Conservation (phyloP, 495 filamentous ascomycete genomes). For the Chaetomium tenue region DNA sequence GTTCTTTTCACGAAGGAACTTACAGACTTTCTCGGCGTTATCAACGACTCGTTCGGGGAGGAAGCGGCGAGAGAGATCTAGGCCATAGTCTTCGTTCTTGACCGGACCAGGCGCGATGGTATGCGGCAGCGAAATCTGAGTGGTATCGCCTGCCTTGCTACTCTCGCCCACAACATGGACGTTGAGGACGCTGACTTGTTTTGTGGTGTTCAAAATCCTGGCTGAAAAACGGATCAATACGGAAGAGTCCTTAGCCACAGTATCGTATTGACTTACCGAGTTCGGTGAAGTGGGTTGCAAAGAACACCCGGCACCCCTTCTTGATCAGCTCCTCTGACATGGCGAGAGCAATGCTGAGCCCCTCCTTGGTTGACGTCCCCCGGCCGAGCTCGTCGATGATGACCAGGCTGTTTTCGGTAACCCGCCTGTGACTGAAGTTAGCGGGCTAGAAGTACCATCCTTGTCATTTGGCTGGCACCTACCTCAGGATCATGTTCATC, state of each 20-base stretch:
- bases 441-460: background rate
- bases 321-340: constrained; percentile 83
- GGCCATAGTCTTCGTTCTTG: constrained; percentile 71
- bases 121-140: constrained; percentile 79
- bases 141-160: constrained; percentile 40
- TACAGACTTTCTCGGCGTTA: constrained; percentile 63
- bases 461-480: constrained; percentile 37
- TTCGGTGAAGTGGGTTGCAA: constrained; percentile 88
- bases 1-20: constrained; percentile 52
- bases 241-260: constrained; percentile 4
- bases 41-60: constrained; percentile 66
- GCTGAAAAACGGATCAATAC: constrained; percentile 41
- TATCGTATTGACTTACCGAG: constrained; percentile 47
- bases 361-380: constrained; percentile 86
- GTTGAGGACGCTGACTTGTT: constrained; percentile 72
- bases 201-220: constrained; percentile 58
- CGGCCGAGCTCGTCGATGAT: constrained; percentile 93
- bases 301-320: constrained; percentile 77
- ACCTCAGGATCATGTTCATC: constrained; percentile 82
- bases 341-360: constrained; percentile 82
- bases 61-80: constrained; percentile 73
- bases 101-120: constrained; percentile 69
- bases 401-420: constrained; percentile 70
- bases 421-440: constrained; percentile 49
- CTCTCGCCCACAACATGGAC: constrained; percentile 75